Percentiles rank a stretch among this genome's conserved stretches.
phyloP scores from a whole-genome alignment of 306 rosid species.

The Acacia melanoxylon region DNA sequence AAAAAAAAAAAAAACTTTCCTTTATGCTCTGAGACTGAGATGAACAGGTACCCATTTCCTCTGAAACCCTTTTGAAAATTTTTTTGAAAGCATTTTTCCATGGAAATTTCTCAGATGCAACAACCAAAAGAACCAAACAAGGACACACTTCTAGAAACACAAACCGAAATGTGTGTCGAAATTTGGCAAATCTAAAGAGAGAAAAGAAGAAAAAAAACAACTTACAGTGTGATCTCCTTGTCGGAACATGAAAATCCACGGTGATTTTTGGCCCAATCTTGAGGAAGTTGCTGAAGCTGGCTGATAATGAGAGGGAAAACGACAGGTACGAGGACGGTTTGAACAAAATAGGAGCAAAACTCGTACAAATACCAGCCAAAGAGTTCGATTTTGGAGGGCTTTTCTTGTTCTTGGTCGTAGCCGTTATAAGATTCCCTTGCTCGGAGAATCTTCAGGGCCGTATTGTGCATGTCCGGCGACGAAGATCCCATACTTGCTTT shows the following conservation, averaged over 20 bases:
- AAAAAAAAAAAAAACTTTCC: not conserved
- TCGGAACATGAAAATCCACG: constrained; percentile 40
- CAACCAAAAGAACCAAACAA: not conserved
- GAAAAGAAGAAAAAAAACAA: not conserved
- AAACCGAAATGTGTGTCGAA: not conserved
- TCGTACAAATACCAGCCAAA: constrained; percentile 75
- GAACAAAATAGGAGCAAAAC: constrained; percentile 72
- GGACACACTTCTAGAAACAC: not conserved
- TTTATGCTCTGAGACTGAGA: not conserved
- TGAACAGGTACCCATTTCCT: not conserved
- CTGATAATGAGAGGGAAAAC: constrained; percentile 78
- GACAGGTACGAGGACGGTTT: constrained; percentile 62
- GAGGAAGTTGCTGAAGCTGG: constrained; percentile 48
- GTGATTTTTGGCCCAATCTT: constrained; percentile 30
- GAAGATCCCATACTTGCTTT: not conserved
- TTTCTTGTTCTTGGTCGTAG: constrained; percentile 49
- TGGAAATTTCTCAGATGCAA: not conserved
- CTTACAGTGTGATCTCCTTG: constrained; percentile 67
- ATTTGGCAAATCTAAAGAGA: not conserved
- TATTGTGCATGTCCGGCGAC: constrained; percentile 29
- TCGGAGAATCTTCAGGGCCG: constrained; percentile 37
- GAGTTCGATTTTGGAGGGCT: constrained; percentile 55
- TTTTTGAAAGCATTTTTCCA: not conserved
- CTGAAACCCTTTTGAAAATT: not conserved
- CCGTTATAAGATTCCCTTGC: constrained; percentile 42